Base-by-base conservation (phyloP, 2,329 filamentous ascomycete genomes). In the Phaeoacremonium minimum region DNA sequence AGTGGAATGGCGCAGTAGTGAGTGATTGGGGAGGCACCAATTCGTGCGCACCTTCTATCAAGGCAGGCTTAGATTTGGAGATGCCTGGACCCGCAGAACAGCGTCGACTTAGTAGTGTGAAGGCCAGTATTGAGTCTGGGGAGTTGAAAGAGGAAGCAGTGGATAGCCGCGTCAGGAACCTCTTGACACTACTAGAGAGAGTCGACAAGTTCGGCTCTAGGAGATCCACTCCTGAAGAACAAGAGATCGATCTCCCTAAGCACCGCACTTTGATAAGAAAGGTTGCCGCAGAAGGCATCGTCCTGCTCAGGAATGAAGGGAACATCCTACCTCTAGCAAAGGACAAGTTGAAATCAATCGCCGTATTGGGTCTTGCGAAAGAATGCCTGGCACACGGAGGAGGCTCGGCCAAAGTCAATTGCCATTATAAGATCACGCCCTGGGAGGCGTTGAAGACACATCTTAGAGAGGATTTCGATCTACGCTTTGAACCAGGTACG, bases 1-100 rank as follows among this genome's bases (percentile, higher is more conserved):
- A 60, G 0, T 71, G 57, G 49, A 51, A 67, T 4, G 67, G 66
- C 1, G 45, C 66, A 6, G 52, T 68, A 5, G 67, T 71, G 58
- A 68, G 63, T 44, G 67, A 71, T 43, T 71, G 67, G 67, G 64
- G 53, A 18, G 56, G 56, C 5, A 58, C 51, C 1, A 55, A 58
- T 46, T 60, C 53, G 15, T 56, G 54, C 9, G 49, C 54, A 18
- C 47, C 52, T 8, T 50, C 57, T 1, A 45, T 64, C 13, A 51
- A 55, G 52, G 48, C 56, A 20, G 50, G 60, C 11, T 30, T 56
- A 19, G 52, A 63, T 41, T 48, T 63, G 16, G 60, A 63, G 42
- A 63, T 63, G 60, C 63, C 63, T 15, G 60, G 61, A 0, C 55
- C 56, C 0, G 47, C 50, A 7, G 52, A 51, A 30, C 47, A 51